phyloP scores from a whole-genome alignment of 106 monocot genomes.

The Hemerocallis citrina region DNA sequence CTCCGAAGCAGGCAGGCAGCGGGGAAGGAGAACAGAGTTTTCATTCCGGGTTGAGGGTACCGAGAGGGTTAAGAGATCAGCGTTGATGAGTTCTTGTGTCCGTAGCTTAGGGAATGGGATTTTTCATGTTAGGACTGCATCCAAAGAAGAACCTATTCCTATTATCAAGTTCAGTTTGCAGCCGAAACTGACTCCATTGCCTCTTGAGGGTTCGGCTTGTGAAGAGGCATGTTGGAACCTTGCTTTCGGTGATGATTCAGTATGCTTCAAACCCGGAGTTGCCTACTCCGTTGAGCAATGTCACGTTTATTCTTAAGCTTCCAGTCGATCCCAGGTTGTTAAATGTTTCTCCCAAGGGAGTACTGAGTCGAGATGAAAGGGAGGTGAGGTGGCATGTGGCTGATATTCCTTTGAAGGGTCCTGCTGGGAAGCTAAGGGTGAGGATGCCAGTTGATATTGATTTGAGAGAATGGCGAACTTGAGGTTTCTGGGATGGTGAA shows the following conservation, averaged over 20 bases:
- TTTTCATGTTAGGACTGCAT: conserved; percentile 74
- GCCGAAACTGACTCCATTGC: conserved; percentile 66
- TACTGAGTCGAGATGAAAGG: conserved; percentile 55
- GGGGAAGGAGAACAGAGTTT: conserved; percentile 91
- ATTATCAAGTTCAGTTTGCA: conserved; percentile 77
- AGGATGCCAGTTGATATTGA: conserved; percentile 94
- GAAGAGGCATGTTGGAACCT: conserved; percentile 75
- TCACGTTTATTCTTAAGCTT: conserved; percentile 82
- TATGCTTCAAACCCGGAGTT: conserved; percentile 75
- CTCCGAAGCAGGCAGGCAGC: conserved; percentile 50
- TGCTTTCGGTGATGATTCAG: conserved; percentile 92
- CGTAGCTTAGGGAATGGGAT: conserved; percentile 70
- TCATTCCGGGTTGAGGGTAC: conserved; percentile 65
- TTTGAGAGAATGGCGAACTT: conserved; percentile 51
- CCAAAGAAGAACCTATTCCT: conserved; percentile 60
- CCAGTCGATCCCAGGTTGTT: conserved; percentile 82
- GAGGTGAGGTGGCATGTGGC: conserved; percentile 82
- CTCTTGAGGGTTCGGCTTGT: conserved; percentile 76
- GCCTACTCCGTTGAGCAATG: conserved; percentile 48
- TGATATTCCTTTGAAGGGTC: conserved; percentile 65
- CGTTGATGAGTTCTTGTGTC: conserved; percentile 46
- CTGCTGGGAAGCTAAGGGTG: conserved; percentile 52
- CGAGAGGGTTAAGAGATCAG: conserved; percentile 74
- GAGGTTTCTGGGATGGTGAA: conserved; percentile 66
- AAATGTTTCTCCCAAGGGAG: conserved; percentile 80